Evolutionary conservation across 2,329 filamentous ascomycete species (phyloP).

Genomic region (Tolypocladium sp.): DNA sequence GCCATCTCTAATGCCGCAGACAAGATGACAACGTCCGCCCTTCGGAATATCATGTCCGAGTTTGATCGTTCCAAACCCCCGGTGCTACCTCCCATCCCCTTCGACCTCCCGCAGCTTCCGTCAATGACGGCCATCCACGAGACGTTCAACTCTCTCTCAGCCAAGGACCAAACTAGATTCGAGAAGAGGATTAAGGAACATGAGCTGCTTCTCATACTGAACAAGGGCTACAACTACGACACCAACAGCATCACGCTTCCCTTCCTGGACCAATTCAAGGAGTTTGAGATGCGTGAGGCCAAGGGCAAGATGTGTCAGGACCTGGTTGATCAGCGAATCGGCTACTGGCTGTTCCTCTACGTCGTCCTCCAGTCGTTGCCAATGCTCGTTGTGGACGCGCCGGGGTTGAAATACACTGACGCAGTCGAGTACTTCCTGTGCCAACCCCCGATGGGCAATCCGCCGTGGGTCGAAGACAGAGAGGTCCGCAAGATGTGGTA

Average conservation of each 20-base stretch:
- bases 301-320: slow-evolving; percentile 56
- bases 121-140: slow-evolving; percentile 55
- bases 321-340: slow-evolving; percentile 60
- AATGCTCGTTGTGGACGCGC: slow-evolving; percentile 68
- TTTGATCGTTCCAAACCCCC: slow-evolving; percentile 85
- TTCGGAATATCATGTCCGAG: slow-evolving; percentile 74
- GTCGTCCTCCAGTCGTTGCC: slow-evolving; percentile 69
- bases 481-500: slow-evolving; percentile 64
- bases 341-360: slow-evolving; percentile 77
- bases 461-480: slow-evolving; percentile 63
- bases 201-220: slow-evolving; percentile 68
- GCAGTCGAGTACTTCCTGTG: slow-evolving; percentile 78
- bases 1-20: slow-evolving; percentile 45
- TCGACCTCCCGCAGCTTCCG: slow-evolving; percentile 75
- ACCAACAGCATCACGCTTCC: slow-evolving; percentile 47
- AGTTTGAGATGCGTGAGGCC: slow-evolving; percentile 62
- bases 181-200: slow-evolving; percentile 67
- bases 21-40: slow-evolving; percentile 56
- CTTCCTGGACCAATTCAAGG: slow-evolving; percentile 61
- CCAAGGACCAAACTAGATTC: slow-evolving; percentile 67
- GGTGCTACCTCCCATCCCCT: slow-evolving; percentile 83
- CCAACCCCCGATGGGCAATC: slow-evolving; percentile 60
- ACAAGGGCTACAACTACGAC: slow-evolving; percentile 73
- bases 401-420: slow-evolving; percentile 57
- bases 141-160: slow-evolving; percentile 53